Base-by-base conservation (phyloP, 169 alveolate genomes). In the Eimeria brunetti region DNA sequence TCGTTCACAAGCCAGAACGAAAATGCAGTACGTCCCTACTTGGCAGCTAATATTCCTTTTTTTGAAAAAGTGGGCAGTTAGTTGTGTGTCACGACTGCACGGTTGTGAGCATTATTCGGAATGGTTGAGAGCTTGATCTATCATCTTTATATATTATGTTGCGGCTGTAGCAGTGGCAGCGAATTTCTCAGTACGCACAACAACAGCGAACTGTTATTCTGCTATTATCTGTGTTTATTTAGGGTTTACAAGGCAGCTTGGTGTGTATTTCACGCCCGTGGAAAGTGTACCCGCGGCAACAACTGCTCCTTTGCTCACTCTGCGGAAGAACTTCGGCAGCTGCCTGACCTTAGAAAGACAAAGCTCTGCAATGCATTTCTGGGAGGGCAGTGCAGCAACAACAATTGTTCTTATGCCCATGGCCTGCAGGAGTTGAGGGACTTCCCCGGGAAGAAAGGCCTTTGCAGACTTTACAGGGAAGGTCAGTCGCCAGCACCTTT, bases 351-450 rank as follows among this genome's bases (percentile, higher is more conserved):
- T 62, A 81, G 86, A 33, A 95, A 95, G 76, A 95, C 97, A 14
- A 94, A 88, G 58, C 69, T 94, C 49, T 94, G 96, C 86, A 73
- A 88, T 76, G 92, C 90, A 1, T 88, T 80, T 20, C 84, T 75
- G 1, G 89, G 88, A 7, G 96, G 96, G 18, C 84, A 85, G 56
- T 94, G 96, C 89, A 64, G 80, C 81, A 83, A 67, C 75, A 69
- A 58, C 27, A 73, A 62, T 49, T 95, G 97, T 60, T 81, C 94
- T 41, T 95, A 86, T 53, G 97, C 97, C 83, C 97, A 95, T 80
- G 89, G 94, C 44, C 92, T 91, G 92, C 96, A 84, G 84, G 96
- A 95, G 88, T 90, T 95, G 86, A 93, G 97, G 69, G 95, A 80
- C 38, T 60, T 91, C 75, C 96, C 95, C 1, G 96, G 89, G 27